Evolutionary conservation across 768 basidiomycete species (phyloP).

Genomic region (Rhodotorula babjevae): DNA sequence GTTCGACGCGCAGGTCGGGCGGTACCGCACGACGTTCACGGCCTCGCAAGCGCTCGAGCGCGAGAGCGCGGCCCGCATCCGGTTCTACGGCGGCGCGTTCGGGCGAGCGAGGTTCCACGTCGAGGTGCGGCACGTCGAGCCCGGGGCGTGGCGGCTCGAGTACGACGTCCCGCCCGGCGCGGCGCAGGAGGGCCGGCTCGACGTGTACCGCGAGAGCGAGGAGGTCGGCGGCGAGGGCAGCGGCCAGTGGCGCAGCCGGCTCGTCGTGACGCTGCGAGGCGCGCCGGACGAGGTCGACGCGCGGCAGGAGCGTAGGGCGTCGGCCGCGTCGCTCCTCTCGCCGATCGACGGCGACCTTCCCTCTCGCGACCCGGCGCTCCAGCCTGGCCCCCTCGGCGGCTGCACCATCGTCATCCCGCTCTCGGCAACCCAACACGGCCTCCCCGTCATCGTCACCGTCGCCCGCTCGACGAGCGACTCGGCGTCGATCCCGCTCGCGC

Average conservation of each 20-base stretch:
- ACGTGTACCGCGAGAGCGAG: not conserved
- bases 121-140: conserved; percentile 23
- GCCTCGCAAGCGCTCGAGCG: no score
- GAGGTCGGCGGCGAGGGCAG: conserved; percentile 16
- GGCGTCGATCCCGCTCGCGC: not conserved
- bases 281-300: not conserved
- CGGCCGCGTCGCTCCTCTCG: conserved; percentile 18
- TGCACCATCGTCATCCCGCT: conserved; percentile 25
- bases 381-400: conserved; percentile 22
- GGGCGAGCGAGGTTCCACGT: conserved; percentile 10
- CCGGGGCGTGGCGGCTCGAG: conserved; percentile 20
- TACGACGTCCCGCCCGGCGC: conserved; percentile 7
- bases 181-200: not conserved
- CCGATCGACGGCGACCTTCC: not conserved
- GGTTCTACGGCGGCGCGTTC: conserved; percentile 26
- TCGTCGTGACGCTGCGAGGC: not conserved
- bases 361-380: conserved; percentile 2
- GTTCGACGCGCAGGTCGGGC: conserved; percentile 5
- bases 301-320: conserved; percentile 1
- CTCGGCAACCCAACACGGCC: conserved; percentile 1
- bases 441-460: conserved; percentile 16
- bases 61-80: not conserved
- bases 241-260: not conserved
- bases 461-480: conserved; percentile 6
- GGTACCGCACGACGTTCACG: conserved; percentile 18